Percentiles rank a stretch among this genome's conserved stretches.
These are phyloP conservation scores for Scenedesmus sp. DNA, from an alignment of 163 green algal genomes.

Conservation along the genomic window DNA sequence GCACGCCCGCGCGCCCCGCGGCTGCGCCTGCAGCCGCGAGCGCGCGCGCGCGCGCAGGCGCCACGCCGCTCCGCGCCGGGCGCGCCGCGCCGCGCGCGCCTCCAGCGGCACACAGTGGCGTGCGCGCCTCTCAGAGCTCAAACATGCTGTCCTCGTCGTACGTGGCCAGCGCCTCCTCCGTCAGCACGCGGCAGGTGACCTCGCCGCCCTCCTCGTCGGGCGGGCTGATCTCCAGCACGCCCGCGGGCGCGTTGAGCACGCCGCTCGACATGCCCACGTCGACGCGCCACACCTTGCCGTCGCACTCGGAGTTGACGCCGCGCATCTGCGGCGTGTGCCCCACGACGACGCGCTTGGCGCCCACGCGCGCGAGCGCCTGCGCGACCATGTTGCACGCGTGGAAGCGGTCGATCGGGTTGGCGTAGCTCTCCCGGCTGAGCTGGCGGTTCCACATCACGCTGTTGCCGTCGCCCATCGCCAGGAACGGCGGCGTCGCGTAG, in stretches of 20 bases:
- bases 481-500: slow-evolving; percentile 75
- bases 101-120: not conserved
- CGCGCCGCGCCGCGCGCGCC: too few relatives aligned
- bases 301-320: slow-evolving; percentile 88
- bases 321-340: slow-evolving; percentile 88
- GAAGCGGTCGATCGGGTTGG: slow-evolving; percentile 70
- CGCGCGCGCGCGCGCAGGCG: too few relatives aligned
- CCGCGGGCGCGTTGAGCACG: slow-evolving; percentile 82
- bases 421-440: slow-evolving; percentile 68
- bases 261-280: slow-evolving; percentile 92
- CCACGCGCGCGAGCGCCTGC: slow-evolving; percentile 70
- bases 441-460: slow-evolving; percentile 93
- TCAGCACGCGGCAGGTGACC: slow-evolving; percentile 32
- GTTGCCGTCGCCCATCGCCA: slow-evolving; percentile 85
- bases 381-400: slow-evolving; percentile 67
- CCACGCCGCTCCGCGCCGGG: too few relatives aligned
- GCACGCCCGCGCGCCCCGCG: too few relatives aligned
- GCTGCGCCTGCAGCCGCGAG: too few relatives aligned
- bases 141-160: slow-evolving; percentile 42
- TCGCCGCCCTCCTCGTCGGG: slow-evolving; percentile 28
- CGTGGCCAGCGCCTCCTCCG: slow-evolving; percentile 20
- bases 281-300: slow-evolving; percentile 87
- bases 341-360: slow-evolving; percentile 82
- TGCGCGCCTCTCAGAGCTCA: slow-evolving; percentile 31
- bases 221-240: slow-evolving; percentile 84